These are phyloP conservation scores for Paragyromitra xinjiangensis DNA, from an alignment of 495 filamentous ascomycete genomes.

Conservation along the genomic window DNA sequence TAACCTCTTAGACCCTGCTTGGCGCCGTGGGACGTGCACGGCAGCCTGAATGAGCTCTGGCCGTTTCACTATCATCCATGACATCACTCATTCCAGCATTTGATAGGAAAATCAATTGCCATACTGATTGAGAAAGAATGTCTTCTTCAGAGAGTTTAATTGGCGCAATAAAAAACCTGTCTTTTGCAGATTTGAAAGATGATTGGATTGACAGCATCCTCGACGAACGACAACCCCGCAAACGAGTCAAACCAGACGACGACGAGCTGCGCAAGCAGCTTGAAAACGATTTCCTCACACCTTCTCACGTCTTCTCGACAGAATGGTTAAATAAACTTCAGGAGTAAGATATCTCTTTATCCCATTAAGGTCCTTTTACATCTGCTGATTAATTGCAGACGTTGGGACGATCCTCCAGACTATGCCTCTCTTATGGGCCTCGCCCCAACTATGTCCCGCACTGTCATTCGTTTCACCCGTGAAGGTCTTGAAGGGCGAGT, in stretches of 20 bases:
- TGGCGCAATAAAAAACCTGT: constrained; percentile 35
- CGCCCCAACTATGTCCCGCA: constrained; percentile 89
- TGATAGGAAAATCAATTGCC: neutral
- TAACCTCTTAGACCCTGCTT: neutral
- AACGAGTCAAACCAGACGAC: constrained; percentile 66
- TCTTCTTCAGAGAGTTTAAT: constrained; percentile 30
- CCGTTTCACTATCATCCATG: constrained; percentile 4
- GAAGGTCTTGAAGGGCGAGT: constrained; percentile 94
- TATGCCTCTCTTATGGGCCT: constrained; percentile 82
- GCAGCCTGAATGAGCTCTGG: constrained; percentile 26
- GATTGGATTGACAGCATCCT: constrained; percentile 69
- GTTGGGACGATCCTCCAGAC: constrained; percentile 83
- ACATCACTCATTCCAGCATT: neutral
- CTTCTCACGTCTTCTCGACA: constrained; percentile 76
- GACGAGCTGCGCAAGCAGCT: constrained; percentile 72
- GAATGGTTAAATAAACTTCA: constrained; percentile 90
- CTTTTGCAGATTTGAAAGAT: constrained; percentile 23
- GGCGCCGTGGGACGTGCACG: neutral
- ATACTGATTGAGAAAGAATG: constrained; percentile 25
- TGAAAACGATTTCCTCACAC: constrained; percentile 79
- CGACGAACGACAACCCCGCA: constrained; percentile 64
- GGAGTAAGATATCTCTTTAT: constrained; percentile 63
- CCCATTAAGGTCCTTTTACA: neutral
- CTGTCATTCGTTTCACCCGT: constrained; percentile 87
- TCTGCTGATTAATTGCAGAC: constrained; percentile 59